phyloP scores from a whole-genome alignment of 2,329 filamentous ascomycete species.

The Bipolaris cookei region DNA sequence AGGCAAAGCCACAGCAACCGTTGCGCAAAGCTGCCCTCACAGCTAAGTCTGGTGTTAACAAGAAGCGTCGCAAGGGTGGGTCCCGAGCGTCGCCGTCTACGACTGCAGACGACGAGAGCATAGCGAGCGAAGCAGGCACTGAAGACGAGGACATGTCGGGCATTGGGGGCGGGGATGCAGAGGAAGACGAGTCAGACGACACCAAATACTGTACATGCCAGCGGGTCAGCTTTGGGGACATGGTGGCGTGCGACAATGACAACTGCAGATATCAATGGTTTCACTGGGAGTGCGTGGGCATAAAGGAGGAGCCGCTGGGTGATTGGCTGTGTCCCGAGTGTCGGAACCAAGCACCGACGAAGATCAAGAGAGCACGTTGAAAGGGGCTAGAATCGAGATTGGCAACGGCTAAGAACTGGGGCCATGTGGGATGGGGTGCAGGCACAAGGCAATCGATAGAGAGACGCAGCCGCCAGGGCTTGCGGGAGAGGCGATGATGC shows the following conservation, averaged over 20 bases:
- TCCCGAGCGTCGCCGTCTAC: constrained; percentile 52
- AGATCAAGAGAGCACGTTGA: constrained; percentile 51
- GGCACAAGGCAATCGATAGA: constrained; percentile 12
- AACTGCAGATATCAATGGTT: constrained; percentile 86
- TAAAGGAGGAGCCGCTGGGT: constrained; percentile 58
- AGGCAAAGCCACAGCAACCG: constrained; percentile 61
- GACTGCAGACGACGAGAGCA: constrained; percentile 60
- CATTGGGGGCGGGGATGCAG: constrained; percentile 47
- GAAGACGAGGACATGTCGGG: constrained; percentile 60
- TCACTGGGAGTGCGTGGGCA: constrained; percentile 70
- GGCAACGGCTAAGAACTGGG: background rate
- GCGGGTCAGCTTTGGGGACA: constrained; percentile 82
- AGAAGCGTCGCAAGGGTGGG: constrained; percentile 47
- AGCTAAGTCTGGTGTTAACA: constrained; percentile 45
- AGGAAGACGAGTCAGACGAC: constrained; percentile 75
- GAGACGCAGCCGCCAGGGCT: constrained; percentile 2
- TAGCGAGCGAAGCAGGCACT: constrained; percentile 54
- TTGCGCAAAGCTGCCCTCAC: constrained; percentile 46
- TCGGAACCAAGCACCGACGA: constrained; percentile 47
- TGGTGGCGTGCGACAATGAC: constrained; percentile 88
- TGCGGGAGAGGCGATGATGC: constrained; percentile 25
- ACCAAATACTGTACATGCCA: constrained; percentile 82
- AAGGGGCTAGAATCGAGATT: constrained; percentile 4
- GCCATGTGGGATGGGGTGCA: constrained; percentile 2
- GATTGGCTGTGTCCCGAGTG: constrained; percentile 59